These are phyloP conservation scores for Trametes sanguinea DNA, from an alignment of 768 basidiomycete species.

Conservation along the genomic window DNA sequence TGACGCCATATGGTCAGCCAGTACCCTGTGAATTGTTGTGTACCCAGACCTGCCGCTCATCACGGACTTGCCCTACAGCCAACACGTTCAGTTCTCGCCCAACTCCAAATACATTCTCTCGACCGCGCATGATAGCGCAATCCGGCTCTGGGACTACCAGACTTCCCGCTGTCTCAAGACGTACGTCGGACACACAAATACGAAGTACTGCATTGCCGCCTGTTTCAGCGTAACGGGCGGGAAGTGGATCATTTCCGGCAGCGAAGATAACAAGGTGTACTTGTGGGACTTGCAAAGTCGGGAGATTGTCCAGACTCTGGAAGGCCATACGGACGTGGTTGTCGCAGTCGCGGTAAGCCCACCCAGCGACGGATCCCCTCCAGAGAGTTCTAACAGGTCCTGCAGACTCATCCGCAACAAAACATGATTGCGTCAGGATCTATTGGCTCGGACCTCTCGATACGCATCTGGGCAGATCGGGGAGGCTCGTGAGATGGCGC, in stretches of 20 bases:
- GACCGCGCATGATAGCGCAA: conserved; percentile 89
- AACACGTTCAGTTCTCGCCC: conserved; percentile 92
- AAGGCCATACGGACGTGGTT: conserved; percentile 78
- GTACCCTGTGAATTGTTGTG: not conserved
- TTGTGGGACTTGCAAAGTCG: conserved; percentile 91
- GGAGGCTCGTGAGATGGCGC: conserved; percentile 10
- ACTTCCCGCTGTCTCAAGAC: conserved; percentile 89
- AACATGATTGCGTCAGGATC: conserved; percentile 89
- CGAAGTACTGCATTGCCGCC: conserved; percentile 81
- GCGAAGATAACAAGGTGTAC: conserved; percentile 87
- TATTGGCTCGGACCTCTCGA: conserved; percentile 78
- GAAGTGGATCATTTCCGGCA: conserved; percentile 90
- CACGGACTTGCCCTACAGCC: conserved; percentile 44
- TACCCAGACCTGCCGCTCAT: not conserved
- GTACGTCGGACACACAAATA: conserved; percentile 79
- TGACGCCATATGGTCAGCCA: conserved; percentile 75
- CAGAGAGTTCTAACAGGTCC: conserved; percentile 1
- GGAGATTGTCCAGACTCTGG: conserved; percentile 78
- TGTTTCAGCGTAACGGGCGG: conserved; percentile 85
- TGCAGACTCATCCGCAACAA: conserved; percentile 79
- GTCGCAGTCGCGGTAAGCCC: conserved; percentile 70
- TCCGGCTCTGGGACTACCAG: conserved; percentile 95
- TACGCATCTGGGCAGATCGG: conserved; percentile 80
- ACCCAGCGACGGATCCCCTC: not conserved
- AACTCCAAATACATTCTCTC: conserved; percentile 95